Evolutionary conservation across 2,329 filamentous ascomycete genomes (phyloP), one percentile per base, ranked within the genome.

Genomic region (Mycogone perniciosa): DNA sequence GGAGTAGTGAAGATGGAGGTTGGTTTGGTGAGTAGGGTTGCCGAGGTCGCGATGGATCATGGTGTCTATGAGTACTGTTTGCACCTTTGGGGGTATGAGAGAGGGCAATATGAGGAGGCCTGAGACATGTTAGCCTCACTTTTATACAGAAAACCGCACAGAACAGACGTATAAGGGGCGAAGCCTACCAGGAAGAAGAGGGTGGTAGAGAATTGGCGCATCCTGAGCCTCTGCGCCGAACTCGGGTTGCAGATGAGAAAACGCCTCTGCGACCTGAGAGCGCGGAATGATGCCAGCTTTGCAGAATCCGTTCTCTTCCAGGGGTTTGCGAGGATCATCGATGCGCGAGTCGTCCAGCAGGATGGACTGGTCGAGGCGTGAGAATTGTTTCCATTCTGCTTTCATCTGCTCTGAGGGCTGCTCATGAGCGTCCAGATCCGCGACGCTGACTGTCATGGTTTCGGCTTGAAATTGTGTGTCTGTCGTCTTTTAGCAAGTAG

Each of bases 1-100:
- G 31, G 82, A 64, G 67, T 92, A 89, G 68, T 95, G 88, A 1
- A 89, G 76, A 67, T 95, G 87, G n/a, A 97, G 73, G 67, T 97
- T 99, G 47, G 91, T 97, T 62, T 87, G 80, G 65, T 97, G 90
- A 4, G 72, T 65, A 3, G 83, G 81, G 57, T 86, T 80, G 54
- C 83, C 82, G 11, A 95, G 79, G 65, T 95, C 87, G 27, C 75
- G 79, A 68, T 95, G 88, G 31, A 96, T 74, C 55, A 96, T 77
- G 49, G 80, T 82, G 41, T 81, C 81, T 5, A 97, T 76, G 3
- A 97, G 75, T 35, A 73, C 70, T 53, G 76, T 71, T 65, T 99
- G 93, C 10, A 88, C 74, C 5, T 71, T 61, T 11, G 80, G 76
- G 4, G 90, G 85, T 7, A 97, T 71, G 7, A 97, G 73, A 29